These are phyloP conservation scores for Chlamydomonas sp. DNA, from an alignment of 139 green algal genomes.

Conservation along the genomic window DNA sequence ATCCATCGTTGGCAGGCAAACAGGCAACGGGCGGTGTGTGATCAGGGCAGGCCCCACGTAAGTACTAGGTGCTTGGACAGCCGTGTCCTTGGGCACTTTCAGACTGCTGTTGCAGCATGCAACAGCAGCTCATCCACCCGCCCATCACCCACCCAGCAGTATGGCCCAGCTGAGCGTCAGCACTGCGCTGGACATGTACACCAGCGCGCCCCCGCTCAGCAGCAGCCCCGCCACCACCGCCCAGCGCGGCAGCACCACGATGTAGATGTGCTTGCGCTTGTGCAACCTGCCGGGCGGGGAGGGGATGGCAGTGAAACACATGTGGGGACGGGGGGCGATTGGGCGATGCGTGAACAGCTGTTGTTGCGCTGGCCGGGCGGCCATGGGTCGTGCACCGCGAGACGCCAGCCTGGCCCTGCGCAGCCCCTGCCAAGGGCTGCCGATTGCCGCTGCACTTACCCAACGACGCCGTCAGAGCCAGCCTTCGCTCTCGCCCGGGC, in stretches of 20 bases:
- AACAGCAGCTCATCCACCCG: neutral
- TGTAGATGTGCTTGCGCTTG: slow-evolving; percentile 22
- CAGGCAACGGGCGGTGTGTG: too few species aligned
- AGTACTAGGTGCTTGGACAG: neutral
- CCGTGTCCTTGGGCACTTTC: neutral
- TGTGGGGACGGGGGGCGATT: too few species aligned
- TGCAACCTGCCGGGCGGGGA: slow-evolving; percentile 10
- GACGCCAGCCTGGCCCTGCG: too few species aligned
- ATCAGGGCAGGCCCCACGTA: too few species aligned
- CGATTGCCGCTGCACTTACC: neutral
- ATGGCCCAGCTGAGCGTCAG: slow-evolving; percentile 31
- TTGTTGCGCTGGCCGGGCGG: too few species aligned
- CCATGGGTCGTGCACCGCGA: too few species aligned
- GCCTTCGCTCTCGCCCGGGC: slow-evolving; percentile 23
- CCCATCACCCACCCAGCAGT: slow-evolving; percentile 37
- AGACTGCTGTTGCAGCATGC: too few species aligned
- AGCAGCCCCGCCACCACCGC: slow-evolving; percentile 11
- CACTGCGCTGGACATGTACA: slow-evolving; percentile 13
- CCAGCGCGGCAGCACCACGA: slow-evolving; percentile 20
- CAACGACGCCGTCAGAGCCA: slow-evolving; percentile 23
- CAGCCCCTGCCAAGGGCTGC: too few species aligned
- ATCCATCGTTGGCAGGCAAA: too few species aligned
- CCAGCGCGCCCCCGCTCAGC: neutral
- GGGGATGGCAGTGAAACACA: neutral
- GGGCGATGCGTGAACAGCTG: too few species aligned